Evolutionary conservation across 2,329 filamentous ascomycete species (phyloP), one percentile per base, ranked within the genome.

Genomic region (Fusarium chuoi): DNA sequence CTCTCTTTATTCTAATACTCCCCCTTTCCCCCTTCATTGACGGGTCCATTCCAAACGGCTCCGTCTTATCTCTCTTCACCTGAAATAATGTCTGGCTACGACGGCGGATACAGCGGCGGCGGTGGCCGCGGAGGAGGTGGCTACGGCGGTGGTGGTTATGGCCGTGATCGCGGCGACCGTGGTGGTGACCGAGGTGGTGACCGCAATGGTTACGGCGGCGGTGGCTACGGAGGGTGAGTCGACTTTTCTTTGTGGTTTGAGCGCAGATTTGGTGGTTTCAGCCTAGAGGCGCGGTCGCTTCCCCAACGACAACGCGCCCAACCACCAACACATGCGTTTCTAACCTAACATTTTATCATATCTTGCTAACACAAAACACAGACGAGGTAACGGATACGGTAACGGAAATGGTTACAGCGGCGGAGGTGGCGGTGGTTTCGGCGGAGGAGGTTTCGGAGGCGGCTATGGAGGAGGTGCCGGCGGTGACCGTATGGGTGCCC

Each of bases 401-500:
- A 82, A 82, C 70, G 83, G 84, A 51, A 77, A 81, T 58, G 77
- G 81, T 55, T 80, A 81, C 62, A 79, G 81, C 48, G 80, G 81
- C 61, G 80, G 81, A 62, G 81, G 81, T 41, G 80, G 81, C 54
- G 80, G 81, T 60, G 81, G 82, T 56, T 81, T 82, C 38, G 82
- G 82, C 59, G 81, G 81, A 28, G 81, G 84, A 45, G 80, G 81
- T 48, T 80, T 80, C 39, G 79, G 79, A 73, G 81, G 84, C 46
- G 80, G 81, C 44, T 80, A 80, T 46, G 79, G 79, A 73, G 84
- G 88, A 64, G 91, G 89, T 75, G 92, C 89, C 76, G 94, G 94
- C 76, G 95, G 96, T 83, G 96, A 99, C 85, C 92, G 94, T 79
- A 99, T 99, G 96, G 93, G 91, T 78, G 92, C 93, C 83, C 93